Evolutionary conservation across 768 basidiomycete species (phyloP), one percentile per base, ranked within the genome.

Genomic region (Xerocomus spinulosus): DNA sequence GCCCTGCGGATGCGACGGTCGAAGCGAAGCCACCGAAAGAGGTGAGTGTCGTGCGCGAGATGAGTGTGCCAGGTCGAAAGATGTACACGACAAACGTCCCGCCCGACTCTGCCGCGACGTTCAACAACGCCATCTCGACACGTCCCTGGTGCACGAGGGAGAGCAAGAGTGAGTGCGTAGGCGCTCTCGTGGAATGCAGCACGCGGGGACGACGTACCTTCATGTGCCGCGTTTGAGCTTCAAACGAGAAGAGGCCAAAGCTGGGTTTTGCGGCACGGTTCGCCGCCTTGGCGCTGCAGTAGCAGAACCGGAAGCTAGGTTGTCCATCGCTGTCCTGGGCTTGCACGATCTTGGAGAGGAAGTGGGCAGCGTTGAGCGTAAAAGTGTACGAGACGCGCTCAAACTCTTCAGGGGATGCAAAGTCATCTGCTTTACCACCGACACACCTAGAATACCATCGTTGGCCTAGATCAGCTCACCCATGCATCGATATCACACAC

Each of bases 321-420:
- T 18, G 20, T 14, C 9, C 8, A 33, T 25, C 9, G 10, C n/a
- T 2, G 6, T 18, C 9, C 15, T 38, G 53, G 5, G 46, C 46
- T 24, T 56, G 46, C 15, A 34, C 54, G 9, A 63, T 47, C 18
- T 50, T 58, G 41, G 51, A 53, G 6, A 63, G 24, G 54, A 63
- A 63, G 23, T 43, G 40, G 0, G 48, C 59, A 1, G 59, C 59
- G 35, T 63, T 61, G 23, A 63, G 48, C 25, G 59, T 53, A 41
- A 58, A 56, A 20, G 62, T 54, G 14, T 56, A 56, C 13, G 56
- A 61, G 28, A 63, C 53, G 32, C 61, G 56, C 28, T 63, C 61
- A 14, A 54, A 61, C 30, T 60, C 59, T 54, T 63, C 15, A 9
- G 59, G 56, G 3, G 56, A 42, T 1, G 56, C 2, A 23, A 63